Evolutionary conservation across 805 yeast species (phyloP).

Genomic region (Tanozyma kutaoensis): DNA sequence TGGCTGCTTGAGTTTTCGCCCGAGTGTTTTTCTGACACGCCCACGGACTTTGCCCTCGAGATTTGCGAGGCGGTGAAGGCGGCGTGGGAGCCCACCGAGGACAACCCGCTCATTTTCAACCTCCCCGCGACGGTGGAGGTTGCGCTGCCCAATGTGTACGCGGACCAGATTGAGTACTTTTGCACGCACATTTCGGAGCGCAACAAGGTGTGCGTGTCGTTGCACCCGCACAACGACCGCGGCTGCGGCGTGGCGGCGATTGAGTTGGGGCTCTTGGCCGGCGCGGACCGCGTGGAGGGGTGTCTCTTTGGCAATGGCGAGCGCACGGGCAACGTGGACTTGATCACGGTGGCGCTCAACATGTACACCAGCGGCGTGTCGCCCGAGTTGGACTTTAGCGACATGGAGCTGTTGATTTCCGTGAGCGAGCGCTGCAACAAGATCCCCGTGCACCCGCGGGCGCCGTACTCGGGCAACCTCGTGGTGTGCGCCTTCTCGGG

Average conservation of each 20-base stretch:
- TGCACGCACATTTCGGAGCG: slow-evolving; percentile 55
- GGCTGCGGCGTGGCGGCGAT: slow-evolving; percentile 81
- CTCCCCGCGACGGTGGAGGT: slow-evolving; percentile 76
- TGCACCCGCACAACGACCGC: slow-evolving; percentile 70
- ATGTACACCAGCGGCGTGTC: slow-evolving; percentile 68
- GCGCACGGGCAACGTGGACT: slow-evolving; percentile 75
- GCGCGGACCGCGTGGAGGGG: slow-evolving; percentile 78
- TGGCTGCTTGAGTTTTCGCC: slow-evolving; percentile 73
- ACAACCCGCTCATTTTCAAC: slow-evolving; percentile 64
- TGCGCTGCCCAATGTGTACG: slow-evolving; percentile 62
- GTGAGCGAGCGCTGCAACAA: slow-evolving; percentile 68
- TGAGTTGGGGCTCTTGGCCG: slow-evolving; percentile 67
- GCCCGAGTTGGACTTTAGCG: slow-evolving; percentile 62
- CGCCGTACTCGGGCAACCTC: slow-evolving; percentile 70
- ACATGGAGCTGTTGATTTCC: slow-evolving; percentile 51
- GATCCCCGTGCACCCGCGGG: slow-evolving; percentile 60
- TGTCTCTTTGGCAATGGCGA: slow-evolving; percentile 78
- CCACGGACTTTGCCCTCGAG: slow-evolving; percentile 59
- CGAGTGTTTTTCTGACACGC: slow-evolving; percentile 66
- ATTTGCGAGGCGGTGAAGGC: slow-evolving; percentile 70
- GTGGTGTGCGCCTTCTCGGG: slow-evolving; percentile 75
- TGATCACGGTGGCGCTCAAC: slow-evolving; percentile 63
- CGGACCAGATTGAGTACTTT: slow-evolving; percentile 72
- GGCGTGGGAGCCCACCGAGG: slow-evolving; percentile 70
- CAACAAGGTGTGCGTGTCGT: slow-evolving; percentile 56